Base-by-base conservation (phyloP, 176 grass and related monocot species). In the Coix lacrymajobi region DNA sequence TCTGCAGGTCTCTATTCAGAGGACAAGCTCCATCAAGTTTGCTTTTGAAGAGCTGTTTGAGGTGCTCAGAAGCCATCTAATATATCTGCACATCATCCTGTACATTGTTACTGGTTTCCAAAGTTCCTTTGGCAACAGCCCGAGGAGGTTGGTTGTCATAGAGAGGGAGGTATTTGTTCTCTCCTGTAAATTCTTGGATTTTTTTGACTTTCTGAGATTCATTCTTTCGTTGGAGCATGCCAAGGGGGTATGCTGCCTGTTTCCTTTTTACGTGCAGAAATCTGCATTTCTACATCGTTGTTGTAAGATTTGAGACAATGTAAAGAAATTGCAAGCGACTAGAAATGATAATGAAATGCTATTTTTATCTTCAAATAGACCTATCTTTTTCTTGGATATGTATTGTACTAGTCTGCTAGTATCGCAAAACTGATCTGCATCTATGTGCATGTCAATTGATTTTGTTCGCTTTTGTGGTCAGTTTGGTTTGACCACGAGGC, bases 151-250 rank as follows among this genome's bases (percentile, higher is more conserved):
- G 44, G 29, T 66, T 26, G 44, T 1, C 67, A 51, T 66, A 57
- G 44, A 51, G 40, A 57, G 71, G 24, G 83, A 71, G 66, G 71
- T 63, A 78, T 67, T 58, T 72, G 49, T 85, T 44, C 39, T 84
- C 69, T 41, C 69, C 43, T 86, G 81, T 88, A 88, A 39, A 88
- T 84, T 80, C 68, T 26, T 43, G 36, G 25, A 81, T 54, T 33
- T 32, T 32, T 62, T 26, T 36, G 44, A 28, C 33, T 38, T 38
- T 45, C 15, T 39, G 34, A 73, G 73, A 72, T 73, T 48, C 19
- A 77, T 90, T 90, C n/a, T 28, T 78, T 78, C 0, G 29, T 37
- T 56, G 78, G 34, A 78, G 63, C 41, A 67, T 73, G 57, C 39
- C 75, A 58, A 56, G 77, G 56, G 56, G 77, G 25, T 57, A 81